These are phyloP conservation scores for Talaromyces sp. DNA, from an alignment of 2,329 filamentous ascomycete genomes.

Conservation along the genomic window DNA sequence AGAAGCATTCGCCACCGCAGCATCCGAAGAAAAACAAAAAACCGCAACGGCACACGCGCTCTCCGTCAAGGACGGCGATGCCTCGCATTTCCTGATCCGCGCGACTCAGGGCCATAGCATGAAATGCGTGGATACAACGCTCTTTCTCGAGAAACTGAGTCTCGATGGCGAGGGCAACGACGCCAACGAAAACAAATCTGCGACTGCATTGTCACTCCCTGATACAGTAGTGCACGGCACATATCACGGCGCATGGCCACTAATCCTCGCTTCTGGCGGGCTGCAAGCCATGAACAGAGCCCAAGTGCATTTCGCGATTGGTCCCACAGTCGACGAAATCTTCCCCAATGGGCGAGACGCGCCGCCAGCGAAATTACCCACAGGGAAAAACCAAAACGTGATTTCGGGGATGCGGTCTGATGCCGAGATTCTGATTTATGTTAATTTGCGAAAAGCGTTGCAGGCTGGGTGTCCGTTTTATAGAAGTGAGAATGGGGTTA, in stretches of 20 bases:
- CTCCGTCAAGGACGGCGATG: conserved; percentile 40
- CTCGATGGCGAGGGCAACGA: conserved; percentile 37
- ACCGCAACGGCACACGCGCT: conserved; percentile 32
- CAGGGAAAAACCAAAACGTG: conserved; percentile 39
- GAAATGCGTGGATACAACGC: conserved; percentile 62
- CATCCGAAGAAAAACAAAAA: conserved; percentile 25
- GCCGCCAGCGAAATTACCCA: conserved; percentile 16
- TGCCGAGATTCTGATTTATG: conserved; percentile 71
- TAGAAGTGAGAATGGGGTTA: conserved; percentile 71
- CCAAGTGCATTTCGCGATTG: conserved; percentile 85
- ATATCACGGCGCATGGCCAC: conserved; percentile 71
- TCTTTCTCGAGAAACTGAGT: conserved; percentile 65
- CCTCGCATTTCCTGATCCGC: conserved; percentile 75
- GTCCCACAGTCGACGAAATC: conserved; percentile 50
- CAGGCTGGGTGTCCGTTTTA: conserved; percentile 64
- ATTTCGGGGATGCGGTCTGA: conserved; percentile 76
- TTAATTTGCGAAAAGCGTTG: conserved; percentile 66
- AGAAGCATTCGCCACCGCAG: conserved; percentile 19
- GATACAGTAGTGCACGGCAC: conserved; percentile 77
- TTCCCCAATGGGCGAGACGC: conserved; percentile 20
- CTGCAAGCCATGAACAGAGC: conserved; percentile 75
- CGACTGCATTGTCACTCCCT: conserved; percentile 44
- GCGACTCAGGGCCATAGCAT: conserved; percentile 95
- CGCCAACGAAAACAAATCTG: not conserved
- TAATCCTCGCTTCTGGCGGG: conserved; percentile 71